Percentiles rank a stretch among this genome's conserved stretches.
Conservation (phyloP, 1,139 yeast genomes). For the Blastobotrys aristatus region DNA sequence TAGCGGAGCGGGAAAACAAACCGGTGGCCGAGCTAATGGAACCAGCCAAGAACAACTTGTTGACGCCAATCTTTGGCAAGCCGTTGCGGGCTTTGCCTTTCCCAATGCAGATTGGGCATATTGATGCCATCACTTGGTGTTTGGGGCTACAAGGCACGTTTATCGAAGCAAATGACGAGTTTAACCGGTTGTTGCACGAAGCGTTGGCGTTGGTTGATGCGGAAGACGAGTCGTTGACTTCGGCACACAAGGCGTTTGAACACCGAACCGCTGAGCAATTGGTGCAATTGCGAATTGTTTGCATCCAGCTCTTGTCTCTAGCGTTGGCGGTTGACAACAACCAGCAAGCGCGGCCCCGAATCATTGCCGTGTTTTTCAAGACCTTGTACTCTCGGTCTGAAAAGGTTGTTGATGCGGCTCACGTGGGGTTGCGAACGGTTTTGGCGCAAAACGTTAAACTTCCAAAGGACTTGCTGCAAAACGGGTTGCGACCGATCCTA, state of each 20-base stretch:
- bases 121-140: slow-evolving; percentile 92
- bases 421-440: slow-evolving; percentile 77
- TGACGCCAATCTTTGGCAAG: slow-evolving; percentile 94
- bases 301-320: slow-evolving; percentile 74
- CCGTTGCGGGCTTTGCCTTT: slow-evolving; percentile 95
- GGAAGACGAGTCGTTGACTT: slow-evolving; percentile 90
- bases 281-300: slow-evolving; percentile 79
- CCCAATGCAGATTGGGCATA: slow-evolving; percentile 97
- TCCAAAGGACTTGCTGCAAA: slow-evolving; percentile 89
- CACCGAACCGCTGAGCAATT: slow-evolving; percentile 84
- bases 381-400: slow-evolving; percentile 82
- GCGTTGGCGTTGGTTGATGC: slow-evolving; percentile 95
- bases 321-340: slow-evolving; percentile 44
- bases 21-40: slow-evolving; percentile 70
- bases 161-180: slow-evolving; percentile 80
- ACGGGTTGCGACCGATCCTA: slow-evolving; percentile 90
- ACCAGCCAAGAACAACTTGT: slow-evolving; percentile 73
- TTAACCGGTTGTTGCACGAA: slow-evolving; percentile 77
- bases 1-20: slow-evolving; percentile 65
- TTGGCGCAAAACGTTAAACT: slow-evolving; percentile 80
- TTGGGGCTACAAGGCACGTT: slow-evolving; percentile 75
- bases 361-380: slow-evolving; percentile 90
- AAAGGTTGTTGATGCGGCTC: slow-evolving; percentile 90
- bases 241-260: slow-evolving; percentile 79
- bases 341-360: slow-evolving; percentile 27